Conservation (phyloP, 192 early-diverging fungal genomes). For the Linnemannia elongata region DNA sequence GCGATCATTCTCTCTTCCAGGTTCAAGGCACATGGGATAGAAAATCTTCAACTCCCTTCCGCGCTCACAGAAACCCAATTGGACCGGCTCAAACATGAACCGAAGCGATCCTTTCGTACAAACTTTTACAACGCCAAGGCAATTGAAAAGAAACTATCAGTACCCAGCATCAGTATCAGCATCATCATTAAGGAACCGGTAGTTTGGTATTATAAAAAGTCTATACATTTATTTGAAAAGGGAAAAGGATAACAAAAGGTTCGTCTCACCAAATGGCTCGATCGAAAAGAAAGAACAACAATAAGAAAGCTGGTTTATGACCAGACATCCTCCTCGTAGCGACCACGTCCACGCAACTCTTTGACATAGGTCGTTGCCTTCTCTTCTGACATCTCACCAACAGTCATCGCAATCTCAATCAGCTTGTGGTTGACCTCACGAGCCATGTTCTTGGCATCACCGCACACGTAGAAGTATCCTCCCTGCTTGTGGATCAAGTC, state of each 20-base stretch:
- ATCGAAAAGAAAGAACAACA: background rate
- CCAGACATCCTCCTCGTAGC: constrained; percentile 98
- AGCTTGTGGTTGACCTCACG: constrained; percentile 84
- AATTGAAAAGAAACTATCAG: background rate
- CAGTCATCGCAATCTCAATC: constrained; percentile 73
- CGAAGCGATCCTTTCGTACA: background rate
- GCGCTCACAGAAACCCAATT: background rate
- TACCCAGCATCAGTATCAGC: background rate
- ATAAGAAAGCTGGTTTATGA: constrained; percentile 58
- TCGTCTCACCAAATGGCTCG: background rate
- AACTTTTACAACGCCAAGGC: background rate
- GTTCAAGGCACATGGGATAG: background rate
- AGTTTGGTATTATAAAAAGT: background rate
- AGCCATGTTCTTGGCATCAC: constrained; percentile 98
- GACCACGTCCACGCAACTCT: constrained; percentile 80
- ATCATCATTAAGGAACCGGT: background rate
- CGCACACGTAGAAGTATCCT: constrained; percentile 92
- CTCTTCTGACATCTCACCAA: constrained; percentile 76
- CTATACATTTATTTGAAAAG: background rate
- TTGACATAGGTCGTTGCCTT: constrained; percentile 86
- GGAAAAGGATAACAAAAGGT: background rate
- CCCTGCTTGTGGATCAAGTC: constrained; percentile 79
- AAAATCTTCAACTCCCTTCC: too few relatives aligned
- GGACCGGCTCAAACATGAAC: background rate
- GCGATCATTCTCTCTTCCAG: constrained; percentile 1